Evolutionary conservation across 768 basidiomycete species (phyloP).

Genomic region (Collybiopsis luxurians): DNA sequence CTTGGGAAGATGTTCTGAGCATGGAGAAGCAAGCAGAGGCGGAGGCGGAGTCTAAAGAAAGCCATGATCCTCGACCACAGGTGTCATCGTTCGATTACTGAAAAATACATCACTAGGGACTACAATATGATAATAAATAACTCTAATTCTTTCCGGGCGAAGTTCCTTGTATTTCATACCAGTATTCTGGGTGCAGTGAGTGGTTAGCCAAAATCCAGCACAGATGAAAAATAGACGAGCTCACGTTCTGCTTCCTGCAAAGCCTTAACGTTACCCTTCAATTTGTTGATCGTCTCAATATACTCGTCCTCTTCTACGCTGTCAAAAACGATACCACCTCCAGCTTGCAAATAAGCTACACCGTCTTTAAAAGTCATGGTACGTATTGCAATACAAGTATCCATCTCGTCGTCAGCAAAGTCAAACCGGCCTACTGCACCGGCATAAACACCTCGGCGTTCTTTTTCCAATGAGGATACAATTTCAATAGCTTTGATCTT

Average conservation of each 20-base stretch:
- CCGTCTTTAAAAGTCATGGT: slow-evolving; percentile 98
- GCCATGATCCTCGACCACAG: no score
- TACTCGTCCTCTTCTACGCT: slow-evolving; percentile 98
- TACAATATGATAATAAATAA: background rate
- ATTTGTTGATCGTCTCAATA: slow-evolving; percentile 92
- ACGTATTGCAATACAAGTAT: slow-evolving; percentile 97
- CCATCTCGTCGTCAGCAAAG: slow-evolving; percentile 92
- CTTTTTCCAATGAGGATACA: slow-evolving; percentile 79
- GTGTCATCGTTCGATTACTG: no score
- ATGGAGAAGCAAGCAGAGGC: slow-evolving; percentile 6
- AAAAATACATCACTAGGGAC: no score
- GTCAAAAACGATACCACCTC: slow-evolving; percentile 96
- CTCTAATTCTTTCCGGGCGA: slow-evolving; percentile 24
- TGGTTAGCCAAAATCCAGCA: background rate
- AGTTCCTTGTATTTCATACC: slow-evolving; percentile 62
- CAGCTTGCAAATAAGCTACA: slow-evolving; percentile 88
- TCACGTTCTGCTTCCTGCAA: slow-evolving; percentile 86
- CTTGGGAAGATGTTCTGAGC: slow-evolving; percentile 1
- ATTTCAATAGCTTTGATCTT: slow-evolving; percentile 99
- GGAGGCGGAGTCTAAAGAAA: background rate
- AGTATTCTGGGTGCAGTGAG: slow-evolving; percentile 52
- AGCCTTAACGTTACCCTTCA: slow-evolving; percentile 82
- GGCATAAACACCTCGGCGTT: slow-evolving; percentile 91
- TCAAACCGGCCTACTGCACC: slow-evolving; percentile 98
- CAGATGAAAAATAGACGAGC: slow-evolving; percentile 25